These are phyloP conservation scores for Ceriops zippeliana DNA, from an alignment of 345 rosid genomes.

Conservation along the genomic window DNA sequence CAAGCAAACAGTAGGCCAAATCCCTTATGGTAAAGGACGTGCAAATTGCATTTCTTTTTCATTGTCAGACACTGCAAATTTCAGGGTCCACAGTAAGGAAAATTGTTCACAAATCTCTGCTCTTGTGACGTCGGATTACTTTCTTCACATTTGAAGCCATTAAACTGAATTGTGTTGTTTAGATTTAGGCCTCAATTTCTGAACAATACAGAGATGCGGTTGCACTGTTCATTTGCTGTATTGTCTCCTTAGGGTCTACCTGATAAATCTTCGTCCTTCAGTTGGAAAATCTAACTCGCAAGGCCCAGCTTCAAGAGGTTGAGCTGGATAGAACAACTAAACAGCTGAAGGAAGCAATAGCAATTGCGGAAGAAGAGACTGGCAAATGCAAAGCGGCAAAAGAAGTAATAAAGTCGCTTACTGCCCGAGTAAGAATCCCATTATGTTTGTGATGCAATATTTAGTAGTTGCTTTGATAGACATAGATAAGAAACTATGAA, in stretches of 20 bases:
- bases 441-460: neutral
- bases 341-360: slow-evolving; percentile 81
- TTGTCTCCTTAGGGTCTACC: slow-evolving; percentile 20
- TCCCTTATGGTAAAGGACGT: no score
- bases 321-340: slow-evolving; percentile 88
- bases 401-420: slow-evolving; percentile 97
- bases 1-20: no score
- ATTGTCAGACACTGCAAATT: no score
- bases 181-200: neutral
- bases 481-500: neutral
- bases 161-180: no score
- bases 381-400: slow-evolving; percentile 96
- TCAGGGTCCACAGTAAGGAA: no score
- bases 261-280: slow-evolving; percentile 30
- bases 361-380: slow-evolving; percentile 84
- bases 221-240: no score
- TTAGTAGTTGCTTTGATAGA: neutral
- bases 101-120: no score
- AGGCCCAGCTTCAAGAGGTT: slow-evolving; percentile 79
- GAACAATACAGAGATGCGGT: no score
- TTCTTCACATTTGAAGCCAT: no score
- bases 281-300: slow-evolving; percentile 84
- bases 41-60: no score
- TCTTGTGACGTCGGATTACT: no score
- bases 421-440: slow-evolving; percentile 73